Conservation (phyloP, 257 asterid species). For the Petrea volubilis region DNA sequence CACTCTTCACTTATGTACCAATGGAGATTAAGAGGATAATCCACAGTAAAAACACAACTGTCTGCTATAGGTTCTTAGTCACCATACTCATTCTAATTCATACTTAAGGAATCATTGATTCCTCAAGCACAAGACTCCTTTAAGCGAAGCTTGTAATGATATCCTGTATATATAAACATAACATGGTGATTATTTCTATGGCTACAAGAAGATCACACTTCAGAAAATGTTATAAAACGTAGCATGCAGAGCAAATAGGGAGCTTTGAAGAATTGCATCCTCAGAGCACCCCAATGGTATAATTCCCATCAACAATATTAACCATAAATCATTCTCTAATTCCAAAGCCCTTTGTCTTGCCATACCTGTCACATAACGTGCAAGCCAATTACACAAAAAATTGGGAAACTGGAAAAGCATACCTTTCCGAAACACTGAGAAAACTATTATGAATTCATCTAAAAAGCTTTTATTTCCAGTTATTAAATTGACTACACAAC, state of each 20-base stretch:
- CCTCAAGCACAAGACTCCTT: neutral
- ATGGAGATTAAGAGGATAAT: neutral
- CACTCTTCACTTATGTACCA: neutral
- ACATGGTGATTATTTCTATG: constrained; percentile 14
- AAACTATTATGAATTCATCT: neutral
- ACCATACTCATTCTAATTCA: neutral
- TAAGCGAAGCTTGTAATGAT: neutral
- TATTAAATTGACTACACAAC: neutral
- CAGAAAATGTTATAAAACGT: neutral
- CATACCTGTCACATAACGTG: neutral
- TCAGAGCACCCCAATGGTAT: neutral
- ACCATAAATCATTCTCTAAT: neutral
- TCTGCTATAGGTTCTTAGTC: neutral
- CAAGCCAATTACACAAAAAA: neutral
- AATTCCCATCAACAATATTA: neutral
- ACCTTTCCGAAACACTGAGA: neutral
- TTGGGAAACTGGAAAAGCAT: neutral
- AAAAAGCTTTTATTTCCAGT: neutral
- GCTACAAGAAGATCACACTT: neutral
- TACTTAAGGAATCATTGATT: neutral
- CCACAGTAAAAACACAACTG: neutral
- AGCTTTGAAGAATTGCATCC: neutral
- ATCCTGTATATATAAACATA: neutral
- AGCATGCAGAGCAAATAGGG: neutral
- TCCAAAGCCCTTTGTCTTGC: neutral